These are phyloP conservation scores for Aspergillus coremiiformis DNA, from an alignment of 495 filamentous ascomycete genomes.

Conservation along the genomic window DNA sequence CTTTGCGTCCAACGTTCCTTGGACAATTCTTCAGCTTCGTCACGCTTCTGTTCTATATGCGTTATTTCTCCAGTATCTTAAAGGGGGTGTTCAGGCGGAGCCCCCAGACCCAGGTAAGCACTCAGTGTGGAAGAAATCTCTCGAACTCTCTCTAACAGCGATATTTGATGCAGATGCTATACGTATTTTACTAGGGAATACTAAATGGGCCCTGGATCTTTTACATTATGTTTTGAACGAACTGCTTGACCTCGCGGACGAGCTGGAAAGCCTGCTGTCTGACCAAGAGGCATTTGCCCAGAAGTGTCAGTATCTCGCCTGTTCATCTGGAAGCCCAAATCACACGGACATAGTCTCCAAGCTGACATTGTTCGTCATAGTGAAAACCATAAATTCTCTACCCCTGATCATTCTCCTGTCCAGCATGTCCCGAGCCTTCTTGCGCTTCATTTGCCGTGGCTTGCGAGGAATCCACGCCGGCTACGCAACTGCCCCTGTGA, in stretches of 20 bases:
- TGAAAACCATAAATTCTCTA: conserved; percentile 46
- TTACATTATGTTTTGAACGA: conserved; percentile 62
- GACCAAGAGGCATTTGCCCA: conserved; percentile 39
- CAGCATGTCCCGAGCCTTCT: conserved; percentile 63
- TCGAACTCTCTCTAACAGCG: conserved; percentile 21
- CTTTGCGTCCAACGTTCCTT: conserved; percentile 63
- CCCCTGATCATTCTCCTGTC: conserved; percentile 63
- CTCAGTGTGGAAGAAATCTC: not conserved
- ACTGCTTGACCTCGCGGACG: conserved; percentile 53
- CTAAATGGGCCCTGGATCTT: conserved; percentile 61
- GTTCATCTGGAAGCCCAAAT: not conserved
- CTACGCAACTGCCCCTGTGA: conserved; percentile 25
- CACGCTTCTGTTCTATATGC: conserved; percentile 61
- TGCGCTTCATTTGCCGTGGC: conserved; percentile 59
- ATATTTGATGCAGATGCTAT: conserved; percentile 30
- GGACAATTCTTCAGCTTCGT: conserved; percentile 62
- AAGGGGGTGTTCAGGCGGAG: conserved; percentile 40
- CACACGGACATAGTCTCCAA: not conserved
- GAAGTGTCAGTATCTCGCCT: conserved; percentile 30
- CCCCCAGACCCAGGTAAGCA: conserved; percentile 57
- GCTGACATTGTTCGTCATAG: conserved; percentile 22
- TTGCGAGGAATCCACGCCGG: conserved; percentile 41
- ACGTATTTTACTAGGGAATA: conserved; percentile 37
- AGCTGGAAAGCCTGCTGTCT: conserved; percentile 36
- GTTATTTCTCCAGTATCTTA: conserved; percentile 47